phyloP scores from a whole-genome alignment of 371 early-diverging fungal genomes.

The Rhizopus arrhizus region DNA sequence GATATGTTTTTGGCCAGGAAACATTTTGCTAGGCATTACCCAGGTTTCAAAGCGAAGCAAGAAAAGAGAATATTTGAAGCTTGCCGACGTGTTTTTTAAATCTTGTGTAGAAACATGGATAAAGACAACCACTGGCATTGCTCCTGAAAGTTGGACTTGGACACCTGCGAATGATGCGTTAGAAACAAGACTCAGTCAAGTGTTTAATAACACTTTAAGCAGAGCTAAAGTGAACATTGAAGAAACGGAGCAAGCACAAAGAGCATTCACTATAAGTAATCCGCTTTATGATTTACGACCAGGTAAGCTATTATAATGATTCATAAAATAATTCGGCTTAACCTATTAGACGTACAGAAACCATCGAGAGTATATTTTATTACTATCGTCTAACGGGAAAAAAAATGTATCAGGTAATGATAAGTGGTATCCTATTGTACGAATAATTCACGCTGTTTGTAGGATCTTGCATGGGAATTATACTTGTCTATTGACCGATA shows the following conservation, averaged over 20 bases:
- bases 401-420: constrained; percentile 47
- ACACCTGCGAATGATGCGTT: constrained; percentile 20
- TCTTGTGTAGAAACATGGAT: constrained; percentile 38
- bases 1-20: constrained; percentile 50
- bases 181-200: constrained; percentile 1
- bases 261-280: constrained; percentile 20
- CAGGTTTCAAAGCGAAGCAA: constrained; percentile 17
- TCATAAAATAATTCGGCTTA: background rate
- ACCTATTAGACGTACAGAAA: background rate
- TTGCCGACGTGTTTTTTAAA: constrained; percentile 34
- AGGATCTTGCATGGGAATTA: constrained; percentile 67
- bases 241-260: background rate
- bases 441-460: constrained; percentile 21
- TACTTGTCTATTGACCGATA: constrained; percentile 63
- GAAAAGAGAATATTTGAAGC: constrained; percentile 12
- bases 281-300: constrained; percentile 57
- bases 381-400: constrained; percentile 71
- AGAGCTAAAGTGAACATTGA: background rate
- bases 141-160: constrained; percentile 44
- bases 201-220: constrained; percentile 2
- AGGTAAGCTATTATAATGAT: constrained; percentile 29
- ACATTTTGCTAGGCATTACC: constrained; percentile 35
- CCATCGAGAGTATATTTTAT: constrained; percentile 72
- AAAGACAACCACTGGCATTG: constrained; percentile 30
- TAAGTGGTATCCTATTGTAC: too few relatives aligned